Conservation (phyloP, 768 basidiomycete genomes). For the Coprinopsis marcescibilis region DNA sequence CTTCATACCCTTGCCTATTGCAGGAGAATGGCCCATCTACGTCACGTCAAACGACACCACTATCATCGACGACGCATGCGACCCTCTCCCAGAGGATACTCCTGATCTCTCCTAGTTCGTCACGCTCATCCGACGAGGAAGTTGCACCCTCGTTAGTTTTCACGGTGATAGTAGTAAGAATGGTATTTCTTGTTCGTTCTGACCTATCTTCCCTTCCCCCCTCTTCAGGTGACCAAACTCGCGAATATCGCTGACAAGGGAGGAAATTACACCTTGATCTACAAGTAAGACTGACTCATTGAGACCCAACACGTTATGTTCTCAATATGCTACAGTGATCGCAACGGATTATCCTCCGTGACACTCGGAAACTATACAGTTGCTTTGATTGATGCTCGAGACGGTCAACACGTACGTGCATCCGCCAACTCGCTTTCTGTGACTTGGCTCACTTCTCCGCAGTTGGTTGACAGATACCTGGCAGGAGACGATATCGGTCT, state of each 20-base stretch:
- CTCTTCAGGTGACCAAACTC: slow-evolving; percentile 34
- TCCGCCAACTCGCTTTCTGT: not conserved
- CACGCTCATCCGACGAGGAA: slow-evolving; percentile 53
- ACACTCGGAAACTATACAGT: slow-evolving; percentile 41
- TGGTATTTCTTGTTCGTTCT: too few species aligned
- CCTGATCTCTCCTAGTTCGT: slow-evolving; percentile 51
- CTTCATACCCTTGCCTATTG: slow-evolving; percentile 40
- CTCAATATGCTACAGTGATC: slow-evolving; percentile 32
- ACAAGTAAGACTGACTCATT: slow-evolving; percentile 38
- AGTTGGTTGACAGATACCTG: slow-evolving; percentile 48
- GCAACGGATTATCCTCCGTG: slow-evolving; percentile 39
- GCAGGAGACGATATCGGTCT: slow-evolving; percentile 35
- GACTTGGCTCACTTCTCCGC: slow-evolving; percentile 4
- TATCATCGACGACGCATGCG: slow-evolving; percentile 53
- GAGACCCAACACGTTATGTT: not conserved
- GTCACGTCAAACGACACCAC: slow-evolving; percentile 54
- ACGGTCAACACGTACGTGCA: slow-evolving; percentile 47
- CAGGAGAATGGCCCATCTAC: slow-evolving; percentile 45
- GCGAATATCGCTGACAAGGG: slow-evolving; percentile 50
- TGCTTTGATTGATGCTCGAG: slow-evolving; percentile 46
- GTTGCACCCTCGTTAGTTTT: slow-evolving; percentile 44
- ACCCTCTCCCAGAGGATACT: slow-evolving; percentile 43
- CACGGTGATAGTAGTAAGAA: too few species aligned
- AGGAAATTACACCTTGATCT: slow-evolving; percentile 42
- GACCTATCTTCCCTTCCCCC: too few species aligned